Conservation (phyloP, 2,329 filamentous ascomycete genomes). For the Alternaria sp. region DNA sequence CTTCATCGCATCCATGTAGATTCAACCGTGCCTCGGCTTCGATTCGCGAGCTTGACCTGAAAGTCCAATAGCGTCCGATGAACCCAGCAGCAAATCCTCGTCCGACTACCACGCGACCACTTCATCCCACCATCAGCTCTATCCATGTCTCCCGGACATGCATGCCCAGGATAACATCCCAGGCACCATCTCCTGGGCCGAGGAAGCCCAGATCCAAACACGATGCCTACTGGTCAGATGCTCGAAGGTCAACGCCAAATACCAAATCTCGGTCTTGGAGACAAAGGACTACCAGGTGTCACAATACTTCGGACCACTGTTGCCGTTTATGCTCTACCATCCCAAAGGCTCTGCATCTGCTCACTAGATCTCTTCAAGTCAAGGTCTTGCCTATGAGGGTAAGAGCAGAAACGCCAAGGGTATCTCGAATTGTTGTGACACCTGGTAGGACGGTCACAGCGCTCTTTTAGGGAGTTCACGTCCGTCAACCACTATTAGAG, state of each 20-base stretch:
- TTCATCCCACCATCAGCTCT: background rate
- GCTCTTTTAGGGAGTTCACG: background rate
- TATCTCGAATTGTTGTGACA: background rate
- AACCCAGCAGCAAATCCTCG: background rate
- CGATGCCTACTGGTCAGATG: background rate
- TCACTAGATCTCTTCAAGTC: background rate
- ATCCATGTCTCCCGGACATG: background rate
- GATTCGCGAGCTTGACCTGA: background rate
- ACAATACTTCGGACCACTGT: background rate
- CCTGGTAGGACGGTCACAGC: background rate
- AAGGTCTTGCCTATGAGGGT: background rate
- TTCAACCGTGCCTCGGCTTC: slow-evolving; percentile 1
- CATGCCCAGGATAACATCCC: background rate
- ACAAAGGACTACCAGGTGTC: background rate
- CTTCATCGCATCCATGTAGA: background rate
- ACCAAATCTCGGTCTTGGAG: background rate
- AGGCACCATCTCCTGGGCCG: background rate
- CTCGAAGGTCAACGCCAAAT: background rate
- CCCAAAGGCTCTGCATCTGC: background rate
- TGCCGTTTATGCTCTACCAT: background rate
- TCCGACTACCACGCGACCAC: background rate
- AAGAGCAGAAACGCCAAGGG: background rate
- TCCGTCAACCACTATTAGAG: background rate
- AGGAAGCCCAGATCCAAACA: background rate
- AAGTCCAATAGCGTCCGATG: background rate